Base-by-base conservation (phyloP, 129 eudicot species). In the sunflower (Helianthus annuus) region DNA sequence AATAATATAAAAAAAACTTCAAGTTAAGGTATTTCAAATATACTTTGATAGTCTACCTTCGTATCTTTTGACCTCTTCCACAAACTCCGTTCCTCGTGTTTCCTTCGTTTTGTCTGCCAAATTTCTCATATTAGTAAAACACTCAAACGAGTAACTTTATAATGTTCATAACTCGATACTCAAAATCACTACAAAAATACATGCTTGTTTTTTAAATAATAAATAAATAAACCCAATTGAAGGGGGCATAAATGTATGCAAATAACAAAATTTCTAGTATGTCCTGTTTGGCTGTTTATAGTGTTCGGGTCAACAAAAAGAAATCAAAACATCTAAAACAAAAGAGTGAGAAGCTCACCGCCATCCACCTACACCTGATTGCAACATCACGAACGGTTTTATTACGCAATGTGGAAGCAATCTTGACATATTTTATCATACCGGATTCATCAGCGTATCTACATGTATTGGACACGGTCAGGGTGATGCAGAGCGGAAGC, bases 311-410 rank as follows among this genome's bases (percentile, higher is more conserved):
- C 6, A 4, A 60, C 19, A 16, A 48, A 10, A 61, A n/a, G 29
- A 40, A 56, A 67, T 3, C 49, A 66, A 56, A 3, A n/a, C 49
- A 42, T 67, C 38, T 66, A 42, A 58, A 38, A 34, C 66, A 60
- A 16, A 79, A 73, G 81, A 80, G 70, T 39, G 55, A 62, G 73
- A 57, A 65, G 82, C 96, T 92, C 82, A 92, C 98, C 89, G 76
- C 77, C 95, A 92, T 77, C 98, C 98, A 92, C 61, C 86, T 77
- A 84, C 96, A 89, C 76, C 98, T 84, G 62, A 92, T 81, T 59
- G 98, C 96, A 79, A 92, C 98, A 83, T 92, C 96, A 44, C 98
- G 94, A 19, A 92, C 96, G 73, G 96, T 92, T 84, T 92, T 92
- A 70, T 89, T 89, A 66, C 83, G 87, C 82, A 92, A 82, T 32